A percentile compares a stretch with the other conserved stretches of the same genome.
These are phyloP conservation scores for Kokia cookei DNA, from an alignment of 441 rosid species.

Conservation along the genomic window DNA sequence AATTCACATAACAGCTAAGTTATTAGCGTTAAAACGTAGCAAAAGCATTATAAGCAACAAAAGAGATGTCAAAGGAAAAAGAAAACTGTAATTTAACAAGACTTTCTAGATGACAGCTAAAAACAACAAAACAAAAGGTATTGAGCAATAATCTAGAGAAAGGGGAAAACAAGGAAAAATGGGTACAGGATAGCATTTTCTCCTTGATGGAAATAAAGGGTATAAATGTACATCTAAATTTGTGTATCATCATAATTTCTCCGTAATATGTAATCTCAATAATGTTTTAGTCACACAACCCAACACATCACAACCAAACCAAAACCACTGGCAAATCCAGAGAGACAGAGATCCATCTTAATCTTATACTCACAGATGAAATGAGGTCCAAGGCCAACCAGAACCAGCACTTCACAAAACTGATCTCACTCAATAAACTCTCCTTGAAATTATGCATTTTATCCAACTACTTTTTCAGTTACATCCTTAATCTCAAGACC, in stretches of 20 bases:
- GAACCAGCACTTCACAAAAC: background rate
- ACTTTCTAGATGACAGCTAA: no score
- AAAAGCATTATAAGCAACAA: no score
- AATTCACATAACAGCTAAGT: no score
- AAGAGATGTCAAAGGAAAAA: no score
- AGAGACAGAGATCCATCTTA: background rate
- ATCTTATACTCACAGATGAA: background rate
- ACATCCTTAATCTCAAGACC: background rate
- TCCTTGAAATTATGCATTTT: background rate
- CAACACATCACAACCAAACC: background rate
- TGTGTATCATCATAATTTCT: background rate
- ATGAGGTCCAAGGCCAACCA: background rate
- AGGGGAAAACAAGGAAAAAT: background rate
- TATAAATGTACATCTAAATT: background rate
- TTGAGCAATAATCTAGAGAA: slow-evolving; percentile 19
- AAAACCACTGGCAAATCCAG: background rate
- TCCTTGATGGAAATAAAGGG: background rate
- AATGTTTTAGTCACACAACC: background rate
- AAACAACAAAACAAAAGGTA: no score
- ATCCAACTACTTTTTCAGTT: background rate
- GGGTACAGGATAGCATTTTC: background rate
- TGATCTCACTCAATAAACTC: background rate
- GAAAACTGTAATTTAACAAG: no score
- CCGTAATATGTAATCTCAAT: background rate
- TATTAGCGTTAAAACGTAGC: no score